phyloP scores from a whole-genome alignment of 768 basidiomycete species.

The Guyanaporus albipodus region DNA sequence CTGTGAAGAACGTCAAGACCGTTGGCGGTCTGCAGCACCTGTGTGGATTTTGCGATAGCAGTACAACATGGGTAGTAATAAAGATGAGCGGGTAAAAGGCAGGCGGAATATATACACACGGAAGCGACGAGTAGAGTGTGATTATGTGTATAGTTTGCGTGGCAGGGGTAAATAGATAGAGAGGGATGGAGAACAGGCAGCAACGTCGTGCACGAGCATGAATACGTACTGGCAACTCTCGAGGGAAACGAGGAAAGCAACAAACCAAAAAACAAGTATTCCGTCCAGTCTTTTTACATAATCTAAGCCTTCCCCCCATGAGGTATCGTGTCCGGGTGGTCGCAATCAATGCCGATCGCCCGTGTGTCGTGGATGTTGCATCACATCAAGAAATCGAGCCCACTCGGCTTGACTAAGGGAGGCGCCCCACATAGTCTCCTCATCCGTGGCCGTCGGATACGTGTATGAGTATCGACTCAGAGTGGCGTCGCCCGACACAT shows the following conservation, averaged over 20 bases:
- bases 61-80: constrained; percentile 23
- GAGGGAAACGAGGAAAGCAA: constrained; percentile 7
- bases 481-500: constrained; percentile 21
- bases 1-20: not conserved
- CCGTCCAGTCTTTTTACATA: constrained; percentile 29
- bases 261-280: constrained; percentile 22
- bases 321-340: constrained; percentile 8
- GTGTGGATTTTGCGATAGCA: constrained; percentile 3
- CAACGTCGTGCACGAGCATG: constrained; percentile 17
- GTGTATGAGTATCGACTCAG: constrained; percentile 30
- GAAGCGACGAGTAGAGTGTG: constrained; percentile 14
- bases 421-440: constrained; percentile 70
- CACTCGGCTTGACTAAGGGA: constrained; percentile 77
- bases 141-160: constrained; percentile 19
- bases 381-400: constrained; percentile 60
- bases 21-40: not conserved
- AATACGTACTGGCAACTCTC: constrained; percentile 26
- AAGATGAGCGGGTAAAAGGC: constrained; percentile 7
- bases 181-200: constrained; percentile 2
- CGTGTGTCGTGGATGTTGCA: constrained; percentile 44
- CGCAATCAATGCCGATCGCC: constrained; percentile 25
- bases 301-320: constrained; percentile 13
- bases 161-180: constrained; percentile 11
- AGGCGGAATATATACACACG: constrained; percentile 13
- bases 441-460: constrained; percentile 48